These are phyloP conservation scores for Globisporangium uncinulatum DNA, from an alignment of 352 stramenopile genomes.

Conservation along the genomic window DNA sequence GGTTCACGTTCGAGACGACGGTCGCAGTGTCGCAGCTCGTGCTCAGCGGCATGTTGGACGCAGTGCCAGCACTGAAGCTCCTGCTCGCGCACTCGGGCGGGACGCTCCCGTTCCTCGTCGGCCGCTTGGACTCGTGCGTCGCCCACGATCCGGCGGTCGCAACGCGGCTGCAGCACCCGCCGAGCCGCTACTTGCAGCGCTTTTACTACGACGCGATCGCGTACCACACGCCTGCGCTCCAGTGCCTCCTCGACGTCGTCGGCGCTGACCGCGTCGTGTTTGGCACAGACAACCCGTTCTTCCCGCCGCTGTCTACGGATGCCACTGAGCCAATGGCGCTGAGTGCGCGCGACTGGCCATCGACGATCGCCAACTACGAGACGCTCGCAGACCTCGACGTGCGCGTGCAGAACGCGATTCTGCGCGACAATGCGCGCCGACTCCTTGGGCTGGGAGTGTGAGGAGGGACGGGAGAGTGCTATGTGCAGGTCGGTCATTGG, in stretches of 20 bases:
- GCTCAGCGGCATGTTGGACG: slow-evolving; percentile 46
- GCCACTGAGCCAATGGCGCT: slow-evolving; percentile 13
- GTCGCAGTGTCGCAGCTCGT: slow-evolving; percentile 53
- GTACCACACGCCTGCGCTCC: slow-evolving; percentile 43
- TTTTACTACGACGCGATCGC: slow-evolving; percentile 64
- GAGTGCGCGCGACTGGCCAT: slow-evolving; percentile 26
- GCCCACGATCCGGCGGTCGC: slow-evolving; percentile 39
- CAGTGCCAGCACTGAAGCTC: slow-evolving; percentile 37
- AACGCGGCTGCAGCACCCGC: slow-evolving; percentile 30
- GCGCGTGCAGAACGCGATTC: slow-evolving; percentile 28
- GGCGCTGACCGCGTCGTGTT: slow-evolving; percentile 49
- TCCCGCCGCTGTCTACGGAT: slow-evolving; percentile 26
- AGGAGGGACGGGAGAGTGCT: neutral
- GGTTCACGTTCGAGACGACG: slow-evolving; percentile 69
- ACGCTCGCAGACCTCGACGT: slow-evolving; percentile 34
- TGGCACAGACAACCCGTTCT: slow-evolving; percentile 65
- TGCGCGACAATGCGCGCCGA: slow-evolving; percentile 32
- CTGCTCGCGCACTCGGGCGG: slow-evolving; percentile 59
- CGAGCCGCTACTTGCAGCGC: slow-evolving; percentile 45
- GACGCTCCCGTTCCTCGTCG: slow-evolving; percentile 53
- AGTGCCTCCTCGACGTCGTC: slow-evolving; percentile 53
- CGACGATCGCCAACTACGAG: slow-evolving; percentile 43
- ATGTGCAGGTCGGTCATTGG: too few relatives aligned
- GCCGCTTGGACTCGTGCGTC: slow-evolving; percentile 55
- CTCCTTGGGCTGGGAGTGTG: slow-evolving; percentile 15